A percentile compares a stretch with the other conserved stretches of the same genome.
phyloP scores from a whole-genome alignment of 2,329 filamentous ascomycete species.

The Arthrobotrys entomopaga region DNA sequence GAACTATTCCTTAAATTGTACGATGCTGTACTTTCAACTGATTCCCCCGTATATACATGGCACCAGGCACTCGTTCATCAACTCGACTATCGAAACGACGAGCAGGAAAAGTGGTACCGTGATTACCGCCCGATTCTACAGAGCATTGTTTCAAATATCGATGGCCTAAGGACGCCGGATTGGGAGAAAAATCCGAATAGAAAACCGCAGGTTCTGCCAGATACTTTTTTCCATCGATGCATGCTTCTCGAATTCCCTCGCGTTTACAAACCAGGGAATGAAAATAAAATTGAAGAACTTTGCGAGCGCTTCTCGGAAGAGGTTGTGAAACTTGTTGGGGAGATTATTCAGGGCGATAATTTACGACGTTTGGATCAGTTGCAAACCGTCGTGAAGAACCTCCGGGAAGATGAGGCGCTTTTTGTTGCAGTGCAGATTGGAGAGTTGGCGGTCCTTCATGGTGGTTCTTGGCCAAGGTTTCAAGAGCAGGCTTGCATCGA shows the following conservation, averaged over 20 bases:
- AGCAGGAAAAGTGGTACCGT: neutral
- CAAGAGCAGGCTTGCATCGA: conserved; percentile 4
- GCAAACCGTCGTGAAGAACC: neutral
- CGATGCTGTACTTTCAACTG: neutral
- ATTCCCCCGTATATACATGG: neutral
- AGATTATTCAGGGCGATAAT: neutral
- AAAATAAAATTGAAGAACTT: neutral
- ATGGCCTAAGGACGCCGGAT: neutral
- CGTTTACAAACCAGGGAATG: neutral
- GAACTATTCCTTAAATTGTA: conserved; percentile 5
- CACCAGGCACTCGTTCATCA: neutral
- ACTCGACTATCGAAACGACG: neutral
- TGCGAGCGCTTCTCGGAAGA: conserved; percentile 9
- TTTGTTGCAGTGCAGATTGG: conserved; percentile 4
- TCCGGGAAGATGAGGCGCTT: neutral
- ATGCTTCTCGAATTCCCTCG: conserved; percentile 1
- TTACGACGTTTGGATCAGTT: neutral
- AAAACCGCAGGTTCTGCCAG: neutral
- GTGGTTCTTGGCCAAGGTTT: neutral
- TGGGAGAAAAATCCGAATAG: conserved; percentile 15
- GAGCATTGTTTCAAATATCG: neutral
- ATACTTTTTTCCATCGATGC: neutral
- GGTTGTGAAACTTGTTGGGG: neutral
- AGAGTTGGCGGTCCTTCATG: neutral
- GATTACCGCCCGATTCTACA: neutral